Evolutionary conservation across 148 eudicot genomes (phyloP).

Genomic region (Hydrangea macrophylla): DNA sequence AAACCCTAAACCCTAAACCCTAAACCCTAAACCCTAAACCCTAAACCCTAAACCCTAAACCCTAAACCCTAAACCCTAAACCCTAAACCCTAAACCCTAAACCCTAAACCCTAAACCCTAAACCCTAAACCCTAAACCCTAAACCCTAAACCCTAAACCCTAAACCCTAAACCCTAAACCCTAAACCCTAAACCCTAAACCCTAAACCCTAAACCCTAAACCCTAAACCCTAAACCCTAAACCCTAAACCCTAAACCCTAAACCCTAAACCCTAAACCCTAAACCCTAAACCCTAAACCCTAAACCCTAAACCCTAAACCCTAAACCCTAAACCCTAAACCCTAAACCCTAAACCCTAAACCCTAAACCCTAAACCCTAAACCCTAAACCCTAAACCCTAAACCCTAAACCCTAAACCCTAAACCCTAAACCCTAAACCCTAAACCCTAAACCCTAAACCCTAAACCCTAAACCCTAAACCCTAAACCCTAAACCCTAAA

Average conservation of each 20-base stretch:
- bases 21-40: slow-evolving; percentile 1
- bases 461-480: slow-evolving; percentile 1
- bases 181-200: slow-evolving; percentile 1
- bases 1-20: slow-evolving; percentile 1
- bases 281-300: slow-evolving; percentile 1
- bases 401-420: slow-evolving; percentile 1
- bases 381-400: slow-evolving; percentile 1
- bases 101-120: slow-evolving; percentile 1
- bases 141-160: slow-evolving; percentile 1
- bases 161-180: slow-evolving; percentile 1
- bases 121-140: slow-evolving; percentile 1
- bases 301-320: slow-evolving; percentile 1
- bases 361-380: slow-evolving; percentile 1
- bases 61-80: slow-evolving; percentile 1
- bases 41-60: slow-evolving; percentile 1
- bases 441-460: slow-evolving; percentile 1
- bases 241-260: slow-evolving; percentile 1
- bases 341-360: slow-evolving; percentile 1
- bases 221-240: slow-evolving; percentile 1
- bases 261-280: slow-evolving; percentile 1
- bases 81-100: slow-evolving; percentile 1
- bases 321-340: slow-evolving; percentile 1
- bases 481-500: slow-evolving; percentile 1
- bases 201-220: slow-evolving; percentile 1
- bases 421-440: slow-evolving; percentile 1